Conservation (phyloP, 805 yeast genomes). For the Ogataea populi-albae region DNA sequence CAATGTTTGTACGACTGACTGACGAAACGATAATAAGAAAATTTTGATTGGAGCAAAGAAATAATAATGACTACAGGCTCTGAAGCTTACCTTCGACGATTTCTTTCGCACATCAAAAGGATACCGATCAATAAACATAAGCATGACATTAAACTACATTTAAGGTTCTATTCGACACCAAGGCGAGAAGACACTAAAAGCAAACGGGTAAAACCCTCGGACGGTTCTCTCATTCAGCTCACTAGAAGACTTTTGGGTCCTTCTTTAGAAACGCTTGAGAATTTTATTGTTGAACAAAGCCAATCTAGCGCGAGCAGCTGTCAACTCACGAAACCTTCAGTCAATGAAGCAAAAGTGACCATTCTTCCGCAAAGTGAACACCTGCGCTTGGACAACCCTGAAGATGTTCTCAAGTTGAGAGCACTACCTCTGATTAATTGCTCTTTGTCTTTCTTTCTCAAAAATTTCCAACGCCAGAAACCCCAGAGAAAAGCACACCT, state of each 20-base stretch:
- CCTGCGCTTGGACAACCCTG: not conserved
- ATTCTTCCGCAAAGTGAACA: not conserved
- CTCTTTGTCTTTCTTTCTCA: not conserved
- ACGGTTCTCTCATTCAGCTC: constrained; percentile 1
- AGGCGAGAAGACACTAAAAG: not conserved
- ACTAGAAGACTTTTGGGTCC: constrained; percentile 4
- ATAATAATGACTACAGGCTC: too few relatives aligned
- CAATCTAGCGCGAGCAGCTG: constrained; percentile 1
- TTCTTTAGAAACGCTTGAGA: constrained; percentile 6
- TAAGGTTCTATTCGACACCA: too few relatives aligned
- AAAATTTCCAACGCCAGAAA: not conserved
- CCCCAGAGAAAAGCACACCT: not conserved
- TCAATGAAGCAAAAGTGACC: not conserved
- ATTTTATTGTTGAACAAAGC: constrained; percentile 3
- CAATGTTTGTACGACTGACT: too few relatives aligned
- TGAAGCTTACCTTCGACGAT: too few relatives aligned
- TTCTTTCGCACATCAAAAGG: too few relatives aligned
- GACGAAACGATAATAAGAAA: too few relatives aligned
- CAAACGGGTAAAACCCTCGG: not conserved
- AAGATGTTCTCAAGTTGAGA: not conserved
- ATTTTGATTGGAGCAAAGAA: too few relatives aligned
- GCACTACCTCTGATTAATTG: not conserved
- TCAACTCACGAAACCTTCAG: too few relatives aligned
- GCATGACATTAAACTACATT: too few relatives aligned
- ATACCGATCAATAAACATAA: too few relatives aligned